These are phyloP conservation scores for Paraphoma chrysanthemicola DNA, from an alignment of 2,329 filamentous ascomycete genomes.

Conservation along the genomic window DNA sequence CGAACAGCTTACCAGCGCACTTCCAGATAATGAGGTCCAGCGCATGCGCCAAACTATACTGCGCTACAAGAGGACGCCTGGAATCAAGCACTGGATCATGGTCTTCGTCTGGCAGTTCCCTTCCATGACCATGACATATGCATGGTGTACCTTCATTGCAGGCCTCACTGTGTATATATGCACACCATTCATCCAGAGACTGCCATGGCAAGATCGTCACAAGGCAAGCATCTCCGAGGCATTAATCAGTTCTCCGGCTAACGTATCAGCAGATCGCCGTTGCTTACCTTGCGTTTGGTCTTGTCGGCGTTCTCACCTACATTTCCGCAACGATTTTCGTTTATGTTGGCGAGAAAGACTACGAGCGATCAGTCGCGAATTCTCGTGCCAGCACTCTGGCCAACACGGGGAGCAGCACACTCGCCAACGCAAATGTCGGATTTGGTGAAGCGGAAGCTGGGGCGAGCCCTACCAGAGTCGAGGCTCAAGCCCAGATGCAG, in stretches of 20 bases:
- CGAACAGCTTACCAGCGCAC: conserved; percentile 19
- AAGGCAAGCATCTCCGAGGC: conserved; percentile 15
- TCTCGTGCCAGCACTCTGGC: conserved; percentile 5
- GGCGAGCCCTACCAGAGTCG: neutral
- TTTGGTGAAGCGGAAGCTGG: neutral
- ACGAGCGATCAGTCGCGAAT: conserved; percentile 19
- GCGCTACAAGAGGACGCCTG: conserved; percentile 29
- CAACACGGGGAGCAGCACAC: conserved; percentile 1
- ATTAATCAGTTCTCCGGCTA: neutral
- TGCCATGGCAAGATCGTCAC: conserved; percentile 24
- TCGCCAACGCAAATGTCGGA: neutral
- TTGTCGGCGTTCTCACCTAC: conserved; percentile 32
- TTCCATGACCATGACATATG: conserved; percentile 38
- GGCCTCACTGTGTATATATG: conserved; percentile 38
- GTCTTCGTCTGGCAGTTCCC: conserved; percentile 41
- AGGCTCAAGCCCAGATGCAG: neutral
- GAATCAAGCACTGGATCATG: conserved; percentile 35
- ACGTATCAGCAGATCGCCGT: conserved; percentile 26
- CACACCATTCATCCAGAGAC: conserved; percentile 27
- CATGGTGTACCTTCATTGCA: conserved; percentile 32
- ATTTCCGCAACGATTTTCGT: conserved; percentile 32
- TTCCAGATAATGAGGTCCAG: conserved; percentile 28
- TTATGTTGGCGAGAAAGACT: conserved; percentile 34
- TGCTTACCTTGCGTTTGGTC: conserved; percentile 26
- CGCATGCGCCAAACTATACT: conserved; percentile 28